Evolutionary conservation across 768 basidiomycete genomes (phyloP).

Genomic region (Boletus subparvulus): DNA sequence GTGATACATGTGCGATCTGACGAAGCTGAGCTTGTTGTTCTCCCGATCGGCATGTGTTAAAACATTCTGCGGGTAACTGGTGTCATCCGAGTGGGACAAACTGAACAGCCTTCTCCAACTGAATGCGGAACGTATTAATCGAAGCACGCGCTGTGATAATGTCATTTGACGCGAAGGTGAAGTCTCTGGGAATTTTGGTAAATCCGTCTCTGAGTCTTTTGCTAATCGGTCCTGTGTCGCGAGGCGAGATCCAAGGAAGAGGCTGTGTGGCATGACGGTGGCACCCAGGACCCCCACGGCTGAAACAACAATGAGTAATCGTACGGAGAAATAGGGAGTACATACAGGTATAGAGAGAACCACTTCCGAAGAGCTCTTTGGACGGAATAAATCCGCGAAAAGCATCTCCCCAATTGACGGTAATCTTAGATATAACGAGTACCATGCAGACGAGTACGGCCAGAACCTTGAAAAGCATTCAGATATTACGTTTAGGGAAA

Average conservation of each 20-base stretch:
- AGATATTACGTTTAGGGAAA: not conserved
- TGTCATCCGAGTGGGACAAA: conserved; percentile 22
- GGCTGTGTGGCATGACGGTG: conserved; percentile 90
- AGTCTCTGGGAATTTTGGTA: conserved; percentile 12
- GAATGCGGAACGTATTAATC: conserved; percentile 7
- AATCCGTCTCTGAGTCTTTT: conserved; percentile 20
- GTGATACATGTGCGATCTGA: conserved; percentile 64
- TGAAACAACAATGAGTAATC: conserved; percentile 27
- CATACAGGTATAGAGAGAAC: conserved; percentile 67
- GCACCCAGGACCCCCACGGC: conserved; percentile 77
- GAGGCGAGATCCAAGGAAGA: conserved; percentile 86
- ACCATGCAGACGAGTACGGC: conserved; percentile 77
- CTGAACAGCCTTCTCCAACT: conserved; percentile 23
- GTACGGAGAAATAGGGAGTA: conserved; percentile 6
- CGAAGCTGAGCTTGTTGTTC: conserved; percentile 55
- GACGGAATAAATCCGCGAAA: conserved; percentile 81
- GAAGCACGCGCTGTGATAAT: conserved; percentile 20
- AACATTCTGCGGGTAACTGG: conserved; percentile 26
- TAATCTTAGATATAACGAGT: conserved; percentile 68
- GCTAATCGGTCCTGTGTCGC: conserved; percentile 77
- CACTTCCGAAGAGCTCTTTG: conserved; percentile 52
- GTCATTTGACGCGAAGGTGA: conserved; percentile 15
- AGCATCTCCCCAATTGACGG: conserved; percentile 68
- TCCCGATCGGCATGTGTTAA: conserved; percentile 52
- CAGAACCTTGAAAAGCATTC: conserved; percentile 44